phyloP scores from a whole-genome alignment of 306 rosid genomes.

The Pyrus communis region DNA sequence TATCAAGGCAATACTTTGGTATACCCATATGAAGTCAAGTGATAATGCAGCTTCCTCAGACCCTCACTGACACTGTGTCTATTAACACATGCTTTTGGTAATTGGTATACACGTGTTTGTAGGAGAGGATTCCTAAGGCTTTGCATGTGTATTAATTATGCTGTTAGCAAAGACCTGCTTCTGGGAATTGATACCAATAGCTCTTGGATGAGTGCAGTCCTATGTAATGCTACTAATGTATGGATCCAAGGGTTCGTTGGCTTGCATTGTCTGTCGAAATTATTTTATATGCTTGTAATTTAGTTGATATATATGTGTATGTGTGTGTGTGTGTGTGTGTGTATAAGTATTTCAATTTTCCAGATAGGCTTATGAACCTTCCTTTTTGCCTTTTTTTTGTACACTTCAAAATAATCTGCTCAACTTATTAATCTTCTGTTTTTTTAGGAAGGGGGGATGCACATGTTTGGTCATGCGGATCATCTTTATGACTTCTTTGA shows the following conservation, averaged over 20 bases:
- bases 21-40: background rate
- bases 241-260: background rate
- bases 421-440: slow-evolving; percentile 21
- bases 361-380: background rate
- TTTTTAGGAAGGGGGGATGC: slow-evolving; percentile 26
- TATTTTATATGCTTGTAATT: background rate
- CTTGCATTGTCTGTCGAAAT: background rate
- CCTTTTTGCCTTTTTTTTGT: background rate
- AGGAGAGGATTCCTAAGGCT: too few relatives aligned
- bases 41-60: background rate
- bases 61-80: background rate
- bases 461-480: slow-evolving; percentile 41
- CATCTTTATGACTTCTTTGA: slow-evolving; percentile 23
- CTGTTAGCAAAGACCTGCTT: background rate
- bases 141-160: too few relatives aligned
- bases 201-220: background rate
- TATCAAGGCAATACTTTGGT: background rate
- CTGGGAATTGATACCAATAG: background rate
- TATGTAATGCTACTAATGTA: background rate
- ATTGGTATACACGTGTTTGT: too few relatives aligned
- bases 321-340: too few relatives aligned
- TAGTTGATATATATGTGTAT: background rate
- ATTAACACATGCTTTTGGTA: background rate
- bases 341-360: background rate
- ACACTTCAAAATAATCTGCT: background rate